These are phyloP conservation scores for Collariella sp. DNA, from an alignment of 495 filamentous ascomycete genomes.

Conservation along the genomic window DNA sequence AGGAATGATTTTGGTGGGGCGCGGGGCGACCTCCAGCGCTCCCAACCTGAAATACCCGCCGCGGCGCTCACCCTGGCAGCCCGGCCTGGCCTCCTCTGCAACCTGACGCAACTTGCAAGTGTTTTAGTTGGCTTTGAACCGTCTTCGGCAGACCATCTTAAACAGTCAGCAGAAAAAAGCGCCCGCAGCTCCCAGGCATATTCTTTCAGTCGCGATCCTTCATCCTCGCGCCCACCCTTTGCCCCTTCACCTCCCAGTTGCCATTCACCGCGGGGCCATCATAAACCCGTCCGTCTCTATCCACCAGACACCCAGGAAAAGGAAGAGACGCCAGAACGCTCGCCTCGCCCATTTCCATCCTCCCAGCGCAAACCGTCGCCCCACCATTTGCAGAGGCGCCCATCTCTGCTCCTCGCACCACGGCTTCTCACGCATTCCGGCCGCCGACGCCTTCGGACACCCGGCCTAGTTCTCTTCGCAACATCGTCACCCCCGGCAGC, in stretches of 20 bases:
- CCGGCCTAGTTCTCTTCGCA: constrained; percentile 9
- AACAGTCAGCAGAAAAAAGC: neutral
- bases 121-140: constrained; percentile 13
- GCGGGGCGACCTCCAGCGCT: neutral
- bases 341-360: too few species aligned
- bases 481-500: constrained; percentile 30
- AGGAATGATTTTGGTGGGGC: neutral
- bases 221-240: neutral
- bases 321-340: too few species aligned
- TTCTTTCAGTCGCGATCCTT: neutral
- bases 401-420: constrained; percentile 22
- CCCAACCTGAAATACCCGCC: neutral
- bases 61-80: neutral
- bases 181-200: neutral
- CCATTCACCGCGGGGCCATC: neutral
- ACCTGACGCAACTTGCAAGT: constrained; percentile 7
- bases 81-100: neutral
- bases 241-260: neutral
- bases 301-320: too few species aligned
- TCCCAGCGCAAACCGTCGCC: too few species aligned
- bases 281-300: too few species aligned
- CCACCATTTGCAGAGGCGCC: constrained; percentile 19
- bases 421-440: constrained; percentile 25
- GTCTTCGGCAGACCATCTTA: constrained; percentile 8
- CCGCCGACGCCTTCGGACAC: constrained; percentile 8